Evolutionary conservation across 805 yeast genomes (phyloP).

Genomic region (Candida piceae): DNA sequence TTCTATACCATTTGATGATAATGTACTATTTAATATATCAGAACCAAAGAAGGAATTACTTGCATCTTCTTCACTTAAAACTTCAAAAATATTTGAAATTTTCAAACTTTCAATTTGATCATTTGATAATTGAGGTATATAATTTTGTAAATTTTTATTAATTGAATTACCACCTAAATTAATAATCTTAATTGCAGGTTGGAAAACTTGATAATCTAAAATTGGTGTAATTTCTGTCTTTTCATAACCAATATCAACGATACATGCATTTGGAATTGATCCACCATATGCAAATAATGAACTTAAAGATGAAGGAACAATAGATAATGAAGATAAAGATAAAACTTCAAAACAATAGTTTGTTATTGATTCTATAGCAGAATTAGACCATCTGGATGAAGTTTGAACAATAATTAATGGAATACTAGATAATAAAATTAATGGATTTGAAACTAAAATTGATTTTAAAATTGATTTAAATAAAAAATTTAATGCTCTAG

Average conservation of each 20-base stretch:
- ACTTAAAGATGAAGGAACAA: constrained; percentile 64
- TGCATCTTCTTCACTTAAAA: constrained; percentile 62
- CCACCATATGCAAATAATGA: constrained; percentile 69
- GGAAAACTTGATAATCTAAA: constrained; percentile 61
- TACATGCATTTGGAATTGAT: constrained; percentile 52
- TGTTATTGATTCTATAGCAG: constrained; percentile 62
- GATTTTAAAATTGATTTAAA: constrained; percentile 49
- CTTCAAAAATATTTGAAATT: constrained; percentile 70
- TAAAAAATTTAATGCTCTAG: constrained; percentile 65
- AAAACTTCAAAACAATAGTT: constrained; percentile 70
- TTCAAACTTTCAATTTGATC: constrained; percentile 73
- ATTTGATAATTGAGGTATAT: constrained; percentile 53
- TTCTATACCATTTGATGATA: constrained; percentile 24
- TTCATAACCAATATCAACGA: constrained; percentile 75
- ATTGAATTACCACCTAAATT: constrained; percentile 62
- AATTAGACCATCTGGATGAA: constrained; percentile 65
- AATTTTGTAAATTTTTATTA: constrained; percentile 44
- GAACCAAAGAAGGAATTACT: constrained; percentile 57
- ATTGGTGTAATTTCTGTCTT: constrained; percentile 77
- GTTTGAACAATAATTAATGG: constrained; percentile 64
- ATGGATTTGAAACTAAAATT: constrained; percentile 32
- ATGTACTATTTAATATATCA: constrained; percentile 36
- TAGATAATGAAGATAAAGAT: constrained; percentile 65
- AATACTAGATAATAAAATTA: constrained; percentile 34
- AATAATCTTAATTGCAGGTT: constrained; percentile 38